A percentile compares a stretch with the other conserved stretches of the same genome.
These are phyloP conservation scores for Phylloporus arenicola DNA, from an alignment of 768 basidiomycete genomes.

Conservation along the genomic window DNA sequence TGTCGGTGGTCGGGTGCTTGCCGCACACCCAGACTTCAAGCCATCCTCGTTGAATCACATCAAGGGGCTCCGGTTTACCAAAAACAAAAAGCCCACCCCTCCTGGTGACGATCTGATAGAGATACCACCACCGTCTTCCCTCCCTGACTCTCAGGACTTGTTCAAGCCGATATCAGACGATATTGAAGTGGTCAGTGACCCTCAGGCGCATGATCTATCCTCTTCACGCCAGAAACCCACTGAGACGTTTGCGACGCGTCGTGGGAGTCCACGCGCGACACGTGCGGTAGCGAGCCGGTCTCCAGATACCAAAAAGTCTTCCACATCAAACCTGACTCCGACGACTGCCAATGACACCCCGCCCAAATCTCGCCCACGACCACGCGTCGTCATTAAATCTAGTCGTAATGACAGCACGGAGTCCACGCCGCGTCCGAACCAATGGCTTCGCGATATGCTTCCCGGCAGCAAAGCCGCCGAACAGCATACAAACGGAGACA, in stretches of 20 bases:
- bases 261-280: background rate
- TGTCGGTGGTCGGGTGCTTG: constrained; percentile 12
- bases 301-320: background rate
- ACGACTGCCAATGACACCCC: background rate
- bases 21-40: constrained; percentile 22
- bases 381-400: constrained; percentile 6
- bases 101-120: constrained; percentile 1
- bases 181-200: constrained; percentile 2
- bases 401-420: constrained; percentile 11
- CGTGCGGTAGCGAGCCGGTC: background rate
- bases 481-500: background rate
- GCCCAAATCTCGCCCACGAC: constrained; percentile 12
- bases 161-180: constrained; percentile 18
- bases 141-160: constrained; percentile 20
- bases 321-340: constrained; percentile 2
- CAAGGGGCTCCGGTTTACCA: constrained; percentile 33
- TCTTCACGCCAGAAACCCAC: constrained; percentile 2
- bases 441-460: constrained; percentile 1
- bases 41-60: constrained; percentile 5
- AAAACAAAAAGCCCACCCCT: constrained; percentile 17
- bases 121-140: constrained; percentile 19
- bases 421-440: constrained; percentile 13
- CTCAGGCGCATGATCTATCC: background rate
- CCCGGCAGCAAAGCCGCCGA: constrained; percentile 7
- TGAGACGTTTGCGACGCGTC: constrained; percentile 2